Conservation (phyloP, 2,329 filamentous ascomycete species). For the Cladobotryum mycophilum region DNA sequence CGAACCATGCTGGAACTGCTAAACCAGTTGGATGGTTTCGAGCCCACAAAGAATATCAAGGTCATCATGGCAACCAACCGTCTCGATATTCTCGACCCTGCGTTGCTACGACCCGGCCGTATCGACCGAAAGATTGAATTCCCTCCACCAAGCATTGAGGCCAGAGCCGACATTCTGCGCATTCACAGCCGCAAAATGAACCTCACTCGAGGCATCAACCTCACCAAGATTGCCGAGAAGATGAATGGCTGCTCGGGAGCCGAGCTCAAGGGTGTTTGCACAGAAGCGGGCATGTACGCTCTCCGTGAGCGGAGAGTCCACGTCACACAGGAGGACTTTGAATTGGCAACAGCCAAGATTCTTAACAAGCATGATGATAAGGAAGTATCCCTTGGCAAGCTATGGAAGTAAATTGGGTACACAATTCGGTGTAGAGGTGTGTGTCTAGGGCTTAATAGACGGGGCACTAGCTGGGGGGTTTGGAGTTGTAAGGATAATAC, state of each 20-base stretch:
- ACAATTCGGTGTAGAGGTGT: background rate
- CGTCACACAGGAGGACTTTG: conserved; percentile 98
- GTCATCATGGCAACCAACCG: conserved; percentile 99
- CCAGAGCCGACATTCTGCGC: conserved; percentile 91
- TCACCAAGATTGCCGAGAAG: conserved; percentile 98
- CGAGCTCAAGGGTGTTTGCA: conserved; percentile 97
- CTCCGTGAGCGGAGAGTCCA: conserved; percentile 92
- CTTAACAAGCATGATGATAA: conserved; percentile 99
- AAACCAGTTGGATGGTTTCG: conserved; percentile 97
- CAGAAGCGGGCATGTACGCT: conserved; percentile 97
- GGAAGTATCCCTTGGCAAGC: conserved; percentile 82
- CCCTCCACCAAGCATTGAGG: conserved; percentile 91
- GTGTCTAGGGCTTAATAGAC: conserved; percentile 18
- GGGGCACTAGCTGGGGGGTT: conserved; percentile 20
- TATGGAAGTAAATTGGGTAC: conserved; percentile 47
- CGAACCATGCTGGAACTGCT: conserved; percentile 97
- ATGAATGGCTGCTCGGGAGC: conserved; percentile 99
- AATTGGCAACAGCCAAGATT: conserved; percentile 96
- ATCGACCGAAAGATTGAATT: conserved; percentile 99
- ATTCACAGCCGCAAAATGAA: conserved; percentile 99
- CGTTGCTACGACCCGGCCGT: conserved; percentile 87
- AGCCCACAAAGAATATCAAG: conserved; percentile 99
- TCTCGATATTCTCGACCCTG: conserved; percentile 93
- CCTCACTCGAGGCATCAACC: conserved; percentile 90
- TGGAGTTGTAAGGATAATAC: conserved; percentile 30